phyloP scores from a whole-genome alignment of 179 eudicot species.

The Silene vulgaris region DNA sequence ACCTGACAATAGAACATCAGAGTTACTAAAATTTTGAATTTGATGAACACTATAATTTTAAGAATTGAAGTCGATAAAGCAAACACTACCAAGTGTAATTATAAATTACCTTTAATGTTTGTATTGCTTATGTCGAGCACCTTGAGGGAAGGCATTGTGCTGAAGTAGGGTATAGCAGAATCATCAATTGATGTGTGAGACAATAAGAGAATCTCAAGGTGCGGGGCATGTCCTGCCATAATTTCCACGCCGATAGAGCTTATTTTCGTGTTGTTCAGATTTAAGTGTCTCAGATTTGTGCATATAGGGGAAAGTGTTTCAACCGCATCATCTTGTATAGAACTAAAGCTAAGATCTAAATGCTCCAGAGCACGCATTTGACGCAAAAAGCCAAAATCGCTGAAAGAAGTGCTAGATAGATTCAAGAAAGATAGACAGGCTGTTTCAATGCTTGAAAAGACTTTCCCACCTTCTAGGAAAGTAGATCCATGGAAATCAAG shows the following conservation, averaged over 20 bases:
- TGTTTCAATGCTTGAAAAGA: conserved; percentile 43
- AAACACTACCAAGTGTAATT: neutral
- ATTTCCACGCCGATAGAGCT: conserved; percentile 55
- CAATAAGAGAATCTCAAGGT: conserved; percentile 56
- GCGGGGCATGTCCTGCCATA: conserved; percentile 73
- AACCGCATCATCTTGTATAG: conserved; percentile 45
- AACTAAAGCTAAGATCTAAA: conserved; percentile 60
- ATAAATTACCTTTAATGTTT: conserved; percentile 50
- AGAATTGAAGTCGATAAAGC: neutral
- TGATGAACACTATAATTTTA: neutral
- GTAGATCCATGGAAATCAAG: conserved; percentile 57
- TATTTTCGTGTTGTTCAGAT: conserved; percentile 61
- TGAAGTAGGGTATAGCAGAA: conserved; percentile 45
- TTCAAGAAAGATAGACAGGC: conserved; percentile 49
- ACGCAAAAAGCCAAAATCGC: conserved; percentile 41
- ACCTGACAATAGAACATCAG: conserved; percentile 37
- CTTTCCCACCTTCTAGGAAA: conserved; percentile 31
- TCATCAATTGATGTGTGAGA: conserved; percentile 62
- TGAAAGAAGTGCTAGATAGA: conserved; percentile 51
- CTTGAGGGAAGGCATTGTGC: conserved; percentile 67
- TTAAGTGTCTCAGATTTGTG: conserved; percentile 49
- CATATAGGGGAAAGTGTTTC: conserved; percentile 51
- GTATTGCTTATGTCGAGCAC: conserved; percentile 61
- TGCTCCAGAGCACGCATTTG: conserved; percentile 49
- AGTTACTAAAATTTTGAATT: neutral